A percentile compares a stretch with the other conserved stretches of the same genome.
These are phyloP conservation scores for Pseudocercospora crystallina DNA, from an alignment of 2,329 filamentous ascomycete species.

Conservation along the genomic window DNA sequence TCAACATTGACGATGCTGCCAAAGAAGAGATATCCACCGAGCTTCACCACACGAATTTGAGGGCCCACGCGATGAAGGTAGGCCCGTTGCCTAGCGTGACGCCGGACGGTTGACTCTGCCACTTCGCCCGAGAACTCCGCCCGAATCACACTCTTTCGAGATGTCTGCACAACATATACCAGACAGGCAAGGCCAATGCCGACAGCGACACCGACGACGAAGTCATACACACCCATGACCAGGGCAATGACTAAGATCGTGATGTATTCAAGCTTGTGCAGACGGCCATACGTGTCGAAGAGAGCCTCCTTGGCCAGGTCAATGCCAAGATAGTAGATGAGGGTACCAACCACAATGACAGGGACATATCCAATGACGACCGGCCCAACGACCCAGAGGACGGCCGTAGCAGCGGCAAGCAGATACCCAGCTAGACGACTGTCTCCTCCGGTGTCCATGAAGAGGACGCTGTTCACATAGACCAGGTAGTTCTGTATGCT, in stretches of 20 bases:
- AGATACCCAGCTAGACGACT: slow-evolving; percentile 82
- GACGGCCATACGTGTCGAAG: slow-evolving; percentile 82
- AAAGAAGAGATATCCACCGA: slow-evolving; percentile 96
- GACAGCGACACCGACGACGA: slow-evolving; percentile 88
- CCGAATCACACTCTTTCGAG: slow-evolving; percentile 81
- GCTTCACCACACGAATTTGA: slow-evolving; percentile 88
- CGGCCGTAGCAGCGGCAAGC: slow-evolving; percentile 75
- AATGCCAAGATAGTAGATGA: slow-evolving; percentile 94
- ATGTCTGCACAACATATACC: slow-evolving; percentile 88
- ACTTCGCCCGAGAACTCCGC: slow-evolving; percentile 88
- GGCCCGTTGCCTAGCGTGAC: slow-evolving; percentile 83
- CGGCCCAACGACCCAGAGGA: slow-evolving; percentile 81
- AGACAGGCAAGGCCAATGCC: slow-evolving; percentile 90
- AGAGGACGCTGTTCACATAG: slow-evolving; percentile 95
- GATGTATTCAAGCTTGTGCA: slow-evolving; percentile 82
- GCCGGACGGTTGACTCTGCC: slow-evolving; percentile 86
- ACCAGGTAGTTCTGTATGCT: slow-evolving; percentile 97
- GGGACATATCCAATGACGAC: slow-evolving; percentile 90
- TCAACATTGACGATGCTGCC: slow-evolving; percentile 96
- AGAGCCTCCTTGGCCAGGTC: slow-evolving; percentile 87
- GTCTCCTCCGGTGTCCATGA: slow-evolving; percentile 88
- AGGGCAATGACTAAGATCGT: slow-evolving; percentile 87
- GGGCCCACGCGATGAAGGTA: slow-evolving; percentile 82
- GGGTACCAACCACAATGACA: slow-evolving; percentile 90
- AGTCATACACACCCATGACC: slow-evolving; percentile 96